Base-by-base conservation (phyloP, 805 yeast species). In the Yarrowia yakushimensis region DNA sequence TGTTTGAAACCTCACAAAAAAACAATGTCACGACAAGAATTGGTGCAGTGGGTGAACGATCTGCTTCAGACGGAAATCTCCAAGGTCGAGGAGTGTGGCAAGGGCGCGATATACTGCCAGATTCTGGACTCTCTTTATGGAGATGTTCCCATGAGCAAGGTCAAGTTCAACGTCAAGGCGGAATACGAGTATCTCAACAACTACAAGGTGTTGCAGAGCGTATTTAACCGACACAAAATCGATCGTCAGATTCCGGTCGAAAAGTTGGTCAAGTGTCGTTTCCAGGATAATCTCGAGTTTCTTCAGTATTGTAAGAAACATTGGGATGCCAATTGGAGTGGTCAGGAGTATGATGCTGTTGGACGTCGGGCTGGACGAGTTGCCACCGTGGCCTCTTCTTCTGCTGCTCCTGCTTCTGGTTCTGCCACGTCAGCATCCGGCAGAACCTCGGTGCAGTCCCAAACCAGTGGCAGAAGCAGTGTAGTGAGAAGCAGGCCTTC, bases 31-130 rank as follows among this genome's bases (percentile, higher is more conserved):
- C 83, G 98, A 68, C 83, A 86, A 45, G 97, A 90, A 68, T 80
- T 94, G 17, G 75, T 94, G 63, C 81, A 80, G 62, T 94, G 98
- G 98, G 79, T 94, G 67, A 93, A 93, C 70, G 78, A 82, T 43
- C 80, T 88, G 3, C 78, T 90, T 50, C 81, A 81, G 45, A 74
- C 91, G 42, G 78, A 84, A 65, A 83, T 88, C 69, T 78, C 84
- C 36, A 90, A 88, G 71, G 87, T 94, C 1, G 99, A 94, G 71
- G 92, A 92, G 73, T 86, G 97, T 71, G 99, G 99, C 17, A 83
- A 88, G 2, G 99, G 99, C 1, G 97, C 97, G 0, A 93, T 90
- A 0, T 93, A 90, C 72, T 91, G 97, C 73, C 97, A 92, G 76
- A 81, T 94, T 39, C 79, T 93, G 78, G 97, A 94, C 73, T 83